These are phyloP conservation scores for Rhododendron simsii DNA, from an alignment of 148 eudicot genomes.

Conservation along the genomic window DNA sequence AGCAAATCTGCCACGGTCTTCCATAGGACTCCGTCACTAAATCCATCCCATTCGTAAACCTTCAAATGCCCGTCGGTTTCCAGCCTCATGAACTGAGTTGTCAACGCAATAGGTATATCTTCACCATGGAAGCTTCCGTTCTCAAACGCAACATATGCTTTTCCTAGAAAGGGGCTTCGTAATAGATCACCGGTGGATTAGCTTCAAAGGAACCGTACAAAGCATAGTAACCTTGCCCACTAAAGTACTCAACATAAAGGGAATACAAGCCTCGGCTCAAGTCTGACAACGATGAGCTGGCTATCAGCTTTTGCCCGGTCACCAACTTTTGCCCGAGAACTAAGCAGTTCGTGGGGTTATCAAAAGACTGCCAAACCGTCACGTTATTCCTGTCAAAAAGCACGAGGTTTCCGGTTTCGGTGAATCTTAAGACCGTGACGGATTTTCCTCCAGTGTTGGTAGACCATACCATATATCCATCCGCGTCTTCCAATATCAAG, in stretches of 20 bases:
- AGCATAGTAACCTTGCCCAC: too few relatives aligned
- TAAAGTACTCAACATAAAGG: too few relatives aligned
- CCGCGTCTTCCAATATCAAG: slow-evolving; percentile 16
- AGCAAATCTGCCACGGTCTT: too few relatives aligned
- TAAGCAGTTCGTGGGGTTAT: slow-evolving; percentile 6
- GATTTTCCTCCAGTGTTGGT: slow-evolving; percentile 21
- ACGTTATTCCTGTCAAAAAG: slow-evolving; percentile 7
- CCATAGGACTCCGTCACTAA: too few relatives aligned
- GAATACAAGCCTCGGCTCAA: slow-evolving; percentile 9
- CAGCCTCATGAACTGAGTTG: too few relatives aligned
- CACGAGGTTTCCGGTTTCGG: slow-evolving; percentile 24
- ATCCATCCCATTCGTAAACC: not conserved
- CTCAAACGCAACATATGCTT: not conserved
- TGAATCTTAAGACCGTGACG: slow-evolving; percentile 24
- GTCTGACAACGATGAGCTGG: slow-evolving; percentile 10
- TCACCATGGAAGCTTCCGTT: not conserved
- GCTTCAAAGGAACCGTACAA: too few relatives aligned
- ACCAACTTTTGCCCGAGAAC: slow-evolving; percentile 26
- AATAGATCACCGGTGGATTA: too few relatives aligned
- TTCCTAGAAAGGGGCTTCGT: too few relatives aligned
- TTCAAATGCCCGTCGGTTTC: too few relatives aligned
- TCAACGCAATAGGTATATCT: too few relatives aligned
- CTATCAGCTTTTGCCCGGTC: slow-evolving; percentile 18
- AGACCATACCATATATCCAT: slow-evolving; percentile 25
- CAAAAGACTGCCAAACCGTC: slow-evolving; percentile 26